phyloP scores from a whole-genome alignment of 106 monocot genomes.

The Phalaenopsis equestris region DNA sequence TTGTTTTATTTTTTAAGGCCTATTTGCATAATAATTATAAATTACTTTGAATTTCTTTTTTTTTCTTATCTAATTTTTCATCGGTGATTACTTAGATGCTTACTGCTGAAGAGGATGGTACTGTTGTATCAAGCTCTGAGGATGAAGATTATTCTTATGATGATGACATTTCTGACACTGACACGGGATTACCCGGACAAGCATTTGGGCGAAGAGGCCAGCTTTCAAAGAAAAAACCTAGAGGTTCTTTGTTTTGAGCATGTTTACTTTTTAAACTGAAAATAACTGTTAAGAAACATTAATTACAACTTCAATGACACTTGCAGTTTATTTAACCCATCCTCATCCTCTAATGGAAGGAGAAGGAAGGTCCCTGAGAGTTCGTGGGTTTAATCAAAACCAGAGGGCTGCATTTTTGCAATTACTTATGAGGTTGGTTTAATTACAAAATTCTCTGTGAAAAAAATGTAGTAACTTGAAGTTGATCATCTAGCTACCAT shows the following conservation, averaged over 20 bases:
- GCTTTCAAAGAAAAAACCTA: constrained; percentile 50
- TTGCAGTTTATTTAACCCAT: constrained; percentile 36
- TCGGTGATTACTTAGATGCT: too few relatives aligned
- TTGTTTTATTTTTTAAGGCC: too few relatives aligned
- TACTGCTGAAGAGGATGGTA: too few relatives aligned
- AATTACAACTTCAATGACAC: constrained; percentile 8
- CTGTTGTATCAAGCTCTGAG: too few relatives aligned
- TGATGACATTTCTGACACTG: constrained; percentile 72
- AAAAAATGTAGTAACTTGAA: too few relatives aligned
- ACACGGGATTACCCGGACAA: constrained; percentile 37
- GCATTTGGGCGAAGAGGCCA: constrained; percentile 36
- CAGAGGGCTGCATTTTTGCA: constrained; percentile 78
- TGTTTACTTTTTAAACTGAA: background rate
- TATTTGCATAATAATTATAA: too few relatives aligned
- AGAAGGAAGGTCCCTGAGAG: constrained; percentile 70
- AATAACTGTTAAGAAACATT: background rate
- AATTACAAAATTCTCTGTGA: too few relatives aligned
- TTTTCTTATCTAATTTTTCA: too few relatives aligned
- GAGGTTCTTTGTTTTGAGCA: constrained; percentile 31
- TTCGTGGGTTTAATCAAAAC: constrained; percentile 86
- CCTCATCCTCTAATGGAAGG: constrained; percentile 87
- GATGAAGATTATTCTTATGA: constrained; percentile 90
- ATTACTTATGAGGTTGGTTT: constrained; percentile 68
- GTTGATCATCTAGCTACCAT: too few relatives aligned
- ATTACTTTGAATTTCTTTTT: too few relatives aligned